Conservation (phyloP, 331 rosid species). For the Stylosanthes scabra region DNA sequence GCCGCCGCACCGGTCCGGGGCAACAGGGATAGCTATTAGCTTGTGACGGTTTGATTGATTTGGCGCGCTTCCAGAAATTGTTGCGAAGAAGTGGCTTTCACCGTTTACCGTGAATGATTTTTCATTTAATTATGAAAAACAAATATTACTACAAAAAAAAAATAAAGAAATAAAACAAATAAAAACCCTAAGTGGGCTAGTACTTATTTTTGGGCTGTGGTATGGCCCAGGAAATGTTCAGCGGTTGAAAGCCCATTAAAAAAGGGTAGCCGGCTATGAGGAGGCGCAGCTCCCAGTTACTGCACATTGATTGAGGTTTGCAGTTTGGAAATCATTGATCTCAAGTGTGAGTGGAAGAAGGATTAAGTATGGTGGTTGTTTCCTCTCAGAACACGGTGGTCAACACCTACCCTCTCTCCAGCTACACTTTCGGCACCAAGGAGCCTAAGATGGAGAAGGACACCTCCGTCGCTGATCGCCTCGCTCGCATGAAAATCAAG, state of each 20-base stretch:
- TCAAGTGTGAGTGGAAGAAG: too few species aligned
- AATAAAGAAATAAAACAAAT: too few species aligned
- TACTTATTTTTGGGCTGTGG: too few species aligned
- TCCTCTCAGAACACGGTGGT: slow-evolving; percentile 69
- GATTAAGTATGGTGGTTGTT: slow-evolving; percentile 71
- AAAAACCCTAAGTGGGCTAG: neutral
- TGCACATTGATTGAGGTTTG: too few species aligned
- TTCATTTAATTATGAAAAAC: neutral
- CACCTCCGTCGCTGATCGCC: slow-evolving; percentile 99
- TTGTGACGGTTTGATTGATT: slow-evolving; percentile 18
- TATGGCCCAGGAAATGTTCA: too few species aligned
- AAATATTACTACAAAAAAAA: neutral
- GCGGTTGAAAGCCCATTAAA: too few species aligned
- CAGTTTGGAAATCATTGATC: too few species aligned
- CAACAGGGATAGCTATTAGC: neutral
- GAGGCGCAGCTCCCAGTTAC: too few species aligned
- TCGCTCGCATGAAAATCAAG: slow-evolving; percentile 99
- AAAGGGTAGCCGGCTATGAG: too few species aligned
- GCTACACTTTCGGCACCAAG: slow-evolving; percentile 99
- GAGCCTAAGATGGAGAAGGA: slow-evolving; percentile 99
- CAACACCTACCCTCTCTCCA: slow-evolving; percentile 94
- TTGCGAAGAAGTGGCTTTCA: neutral
- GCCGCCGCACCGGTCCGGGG: slow-evolving; percentile 8
- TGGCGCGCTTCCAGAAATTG: slow-evolving; percentile 48
- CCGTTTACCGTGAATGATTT: too few species aligned